Evolutionary conservation across 805 yeast genomes (phyloP), one percentile per base, ranked within the genome.

Genomic region (Starmerella davenportii): DNA sequence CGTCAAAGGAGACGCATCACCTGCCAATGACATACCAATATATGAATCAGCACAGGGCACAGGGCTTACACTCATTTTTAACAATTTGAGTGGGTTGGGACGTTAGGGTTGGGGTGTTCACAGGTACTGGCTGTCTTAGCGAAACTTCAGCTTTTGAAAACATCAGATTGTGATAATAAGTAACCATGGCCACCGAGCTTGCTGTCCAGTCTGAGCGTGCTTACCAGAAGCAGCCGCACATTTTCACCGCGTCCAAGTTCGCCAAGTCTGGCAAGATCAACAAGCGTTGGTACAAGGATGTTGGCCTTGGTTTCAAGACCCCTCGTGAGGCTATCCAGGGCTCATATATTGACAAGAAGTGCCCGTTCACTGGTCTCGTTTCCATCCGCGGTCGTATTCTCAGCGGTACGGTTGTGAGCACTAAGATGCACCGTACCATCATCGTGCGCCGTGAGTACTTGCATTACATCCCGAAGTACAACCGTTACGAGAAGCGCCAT

Each of bases 141-240:
- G 25, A 21, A 32, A 32, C 23, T 32, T 32, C 23, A 9, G 35
- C 21, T 7, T 21, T 32, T 32, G 35, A 14, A 30, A 33, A 23
- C 38, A 20, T 36, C 38, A 38, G 48, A 37, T 43, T 41, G 46
- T 37, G 44, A 43, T 30, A 29, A 30, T 34, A 43, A 47, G 41
- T 38, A 30, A 46, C 40, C 46, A 90, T 87, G 96, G 92, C 96
- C 66, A 79, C 96, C 70, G 98, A 90, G 78, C 82, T 90, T 74
- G 87, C 95, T 69, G 98, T 90, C 74, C 98, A 90, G 79, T 79
- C 95, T 66, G 98, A 90, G 78, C 87, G 93, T 74, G 98, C 98
- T 84, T 90, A 79, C 94, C 98, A 90, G 78, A 90, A 90, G 99
- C 99, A 90, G 81, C 98, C 96, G 66, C 98, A 90, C 77, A 87